These are phyloP conservation scores for Lecanoromycetidae sp. DNA, from an alignment of 2,329 filamentous ascomycete genomes.

Conservation along the genomic window DNA sequence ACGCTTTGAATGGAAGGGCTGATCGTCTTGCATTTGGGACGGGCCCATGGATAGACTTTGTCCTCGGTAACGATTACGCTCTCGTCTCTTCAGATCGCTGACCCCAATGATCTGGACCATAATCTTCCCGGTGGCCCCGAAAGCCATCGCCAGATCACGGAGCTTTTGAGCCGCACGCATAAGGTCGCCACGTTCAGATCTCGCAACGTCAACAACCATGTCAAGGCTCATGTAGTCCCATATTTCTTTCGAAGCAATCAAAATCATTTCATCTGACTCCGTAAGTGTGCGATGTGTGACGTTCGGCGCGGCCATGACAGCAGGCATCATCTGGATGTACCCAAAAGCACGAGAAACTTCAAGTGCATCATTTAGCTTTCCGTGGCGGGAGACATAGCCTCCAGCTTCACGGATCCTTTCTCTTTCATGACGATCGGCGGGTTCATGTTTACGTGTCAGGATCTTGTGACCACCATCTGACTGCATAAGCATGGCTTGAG, in stretches of 20 bases:
- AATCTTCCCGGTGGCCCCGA: slow-evolving; percentile 85
- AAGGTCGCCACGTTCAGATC: slow-evolving; percentile 73
- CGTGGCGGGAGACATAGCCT: slow-evolving; percentile 89
- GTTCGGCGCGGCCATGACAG: slow-evolving; percentile 81
- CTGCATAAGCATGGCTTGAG: slow-evolving; percentile 87
- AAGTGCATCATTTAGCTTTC: slow-evolving; percentile 80
- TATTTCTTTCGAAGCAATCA: slow-evolving; percentile 81
- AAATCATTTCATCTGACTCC: slow-evolving; percentile 84
- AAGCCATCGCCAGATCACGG: slow-evolving; percentile 87
- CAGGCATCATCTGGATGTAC: slow-evolving; percentile 82
- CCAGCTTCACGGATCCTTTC: slow-evolving; percentile 87
- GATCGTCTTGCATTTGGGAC: slow-evolving; percentile 53
- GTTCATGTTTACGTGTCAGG: slow-evolving; percentile 84
- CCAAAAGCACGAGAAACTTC: slow-evolving; percentile 92
- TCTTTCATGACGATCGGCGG: slow-evolving; percentile 71
- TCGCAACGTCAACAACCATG: slow-evolving; percentile 80
- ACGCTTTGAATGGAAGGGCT: slow-evolving; percentile 52
- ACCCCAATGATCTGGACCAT: slow-evolving; percentile 99
- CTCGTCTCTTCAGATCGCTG: slow-evolving; percentile 74
- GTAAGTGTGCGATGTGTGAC: slow-evolving; percentile 65
- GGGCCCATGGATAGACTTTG: slow-evolving; percentile 79
- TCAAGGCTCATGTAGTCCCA: slow-evolving; percentile 92
- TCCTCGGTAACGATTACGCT: slow-evolving; percentile 62
- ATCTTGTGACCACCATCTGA: slow-evolving; percentile 73
- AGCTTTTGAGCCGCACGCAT: slow-evolving; percentile 95